These are phyloP conservation scores for Penicillium lividum DNA, from an alignment of 495 filamentous ascomycete species.

Conservation along the genomic window DNA sequence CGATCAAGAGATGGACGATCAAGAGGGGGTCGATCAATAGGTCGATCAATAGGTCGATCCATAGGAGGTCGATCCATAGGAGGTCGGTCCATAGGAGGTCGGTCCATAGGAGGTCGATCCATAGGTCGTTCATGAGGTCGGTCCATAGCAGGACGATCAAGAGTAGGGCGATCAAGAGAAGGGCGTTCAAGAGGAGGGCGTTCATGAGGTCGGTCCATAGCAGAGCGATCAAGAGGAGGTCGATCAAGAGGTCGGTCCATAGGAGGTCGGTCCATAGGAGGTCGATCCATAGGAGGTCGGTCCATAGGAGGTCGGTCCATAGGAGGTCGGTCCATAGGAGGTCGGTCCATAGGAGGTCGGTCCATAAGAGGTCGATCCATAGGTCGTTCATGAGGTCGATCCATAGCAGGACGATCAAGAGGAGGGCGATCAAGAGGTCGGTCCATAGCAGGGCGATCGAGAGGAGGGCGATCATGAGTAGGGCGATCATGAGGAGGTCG, in stretches of 20 bases:
- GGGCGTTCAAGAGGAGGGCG: background rate
- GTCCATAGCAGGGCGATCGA: background rate
- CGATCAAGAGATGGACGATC: background rate
- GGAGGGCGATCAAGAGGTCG: conserved; percentile 15
- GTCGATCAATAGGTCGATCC: background rate
- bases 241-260: conserved; percentile 5
- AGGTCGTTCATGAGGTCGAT: background rate
- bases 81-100: background rate
- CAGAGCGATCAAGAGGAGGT: too few relatives aligned
- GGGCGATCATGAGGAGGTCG: conserved; percentile 9
- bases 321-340: background rate
- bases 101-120: conserved; percentile 9
- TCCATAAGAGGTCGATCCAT: background rate
- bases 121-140: background rate
- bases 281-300: background rate
- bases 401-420: conserved; percentile 10
- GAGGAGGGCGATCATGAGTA: background rate
- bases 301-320: background rate
- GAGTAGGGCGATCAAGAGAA: background rate
- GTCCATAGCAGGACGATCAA: background rate
- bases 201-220: too few relatives aligned
- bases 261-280: background rate
- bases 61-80: background rate
- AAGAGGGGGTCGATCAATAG: background rate
- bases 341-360: background rate